Base-by-base conservation (phyloP, 169 alveolate species). In the Plasmodium cynomolgi region DNA sequence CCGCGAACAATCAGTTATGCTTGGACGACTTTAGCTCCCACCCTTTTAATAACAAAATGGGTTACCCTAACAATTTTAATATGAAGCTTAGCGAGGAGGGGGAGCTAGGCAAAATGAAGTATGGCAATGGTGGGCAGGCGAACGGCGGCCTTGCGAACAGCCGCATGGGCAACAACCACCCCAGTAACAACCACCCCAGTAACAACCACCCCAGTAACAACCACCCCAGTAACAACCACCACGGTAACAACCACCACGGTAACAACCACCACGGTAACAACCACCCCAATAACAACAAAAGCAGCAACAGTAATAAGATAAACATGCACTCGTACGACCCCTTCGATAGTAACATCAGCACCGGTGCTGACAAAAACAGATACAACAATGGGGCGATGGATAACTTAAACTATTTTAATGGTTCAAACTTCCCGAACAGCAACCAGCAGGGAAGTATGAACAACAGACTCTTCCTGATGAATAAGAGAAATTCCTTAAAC, bases 41-140 rank as follows among this genome's bases (percentile, higher is more conserved):
- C 15, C 37, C 29, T 15, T 62, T 41, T 62, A 90, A 90, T 37
- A 84, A 71, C 47, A 90, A 80, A 56, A 79, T 54, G 83, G 71
- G 82, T 80, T 90, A 39, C 50, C n/a, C 94, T 17, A 86, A 86
- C 47, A 54, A 90, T 62, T 80, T 47, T 62, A 90, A 79, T 41
- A 80, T 90, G 83, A 79, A 90, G 72, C 0, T 79, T 33, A 90
- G n/a, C 34, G 91, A 62, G 33, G 94, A 90, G n/a, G 41, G 37
- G 26, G 91, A 90, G 73, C 13, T 80, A 13, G 82, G 47, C 73
- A 90, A 90, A 80, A 80, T 90, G 84, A 90, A 90, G 82, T 90
- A 26, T 33, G 56, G 47, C 29, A 33, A 17, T 29, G 13, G 56
- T 26, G 56, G 56, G 7, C 47, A 20, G 29, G 62, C 31, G 4